A percentile compares a stretch with the other conserved stretches of the same genome.
These are phyloP conservation scores for Plectranthus barbatus DNA, from an alignment of 257 asterid species.

Conservation along the genomic window DNA sequence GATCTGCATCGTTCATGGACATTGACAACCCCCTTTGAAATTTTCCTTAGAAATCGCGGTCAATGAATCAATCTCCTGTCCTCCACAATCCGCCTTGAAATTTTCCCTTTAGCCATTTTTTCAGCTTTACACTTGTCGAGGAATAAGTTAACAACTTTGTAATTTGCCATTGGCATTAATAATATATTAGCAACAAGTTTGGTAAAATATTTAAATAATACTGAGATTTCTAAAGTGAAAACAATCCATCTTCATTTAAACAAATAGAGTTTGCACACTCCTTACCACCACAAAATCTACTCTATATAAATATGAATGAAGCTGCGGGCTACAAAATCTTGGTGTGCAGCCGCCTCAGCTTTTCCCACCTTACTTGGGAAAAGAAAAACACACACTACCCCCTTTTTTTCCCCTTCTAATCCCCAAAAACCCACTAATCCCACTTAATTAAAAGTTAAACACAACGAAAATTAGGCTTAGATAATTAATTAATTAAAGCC, in stretches of 20 bases:
- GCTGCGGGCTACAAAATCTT: slow-evolving; percentile 74
- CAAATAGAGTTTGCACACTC: not conserved
- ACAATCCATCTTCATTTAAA: slow-evolving; percentile 9
- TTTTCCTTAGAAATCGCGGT: no score
- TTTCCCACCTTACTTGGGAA: slow-evolving; percentile 9
- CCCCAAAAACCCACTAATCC: slow-evolving; percentile 26
- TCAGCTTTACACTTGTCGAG: no score
- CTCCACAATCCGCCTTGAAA: no score
- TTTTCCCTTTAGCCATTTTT: no score
- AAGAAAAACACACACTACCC: slow-evolving; percentile 5
- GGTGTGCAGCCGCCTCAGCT: slow-evolving; percentile 84
- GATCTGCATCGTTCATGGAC: no score
- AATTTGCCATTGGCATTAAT: no score
- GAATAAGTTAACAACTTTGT: no score
- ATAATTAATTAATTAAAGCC: not conserved
- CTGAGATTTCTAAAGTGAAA: no score
- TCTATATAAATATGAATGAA: slow-evolving; percentile 6
- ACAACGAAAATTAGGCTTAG: not conserved
- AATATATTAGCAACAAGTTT: no score
- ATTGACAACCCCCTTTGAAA: no score
- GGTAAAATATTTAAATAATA: no score
- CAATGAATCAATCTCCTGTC: no score
- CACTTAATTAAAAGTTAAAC: not conserved
- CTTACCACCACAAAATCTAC: not conserved
- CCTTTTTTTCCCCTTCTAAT: slow-evolving; percentile 5